phyloP scores from a whole-genome alignment of 768 basidiomycete species.

The Tricholoma bakamatsutake region DNA sequence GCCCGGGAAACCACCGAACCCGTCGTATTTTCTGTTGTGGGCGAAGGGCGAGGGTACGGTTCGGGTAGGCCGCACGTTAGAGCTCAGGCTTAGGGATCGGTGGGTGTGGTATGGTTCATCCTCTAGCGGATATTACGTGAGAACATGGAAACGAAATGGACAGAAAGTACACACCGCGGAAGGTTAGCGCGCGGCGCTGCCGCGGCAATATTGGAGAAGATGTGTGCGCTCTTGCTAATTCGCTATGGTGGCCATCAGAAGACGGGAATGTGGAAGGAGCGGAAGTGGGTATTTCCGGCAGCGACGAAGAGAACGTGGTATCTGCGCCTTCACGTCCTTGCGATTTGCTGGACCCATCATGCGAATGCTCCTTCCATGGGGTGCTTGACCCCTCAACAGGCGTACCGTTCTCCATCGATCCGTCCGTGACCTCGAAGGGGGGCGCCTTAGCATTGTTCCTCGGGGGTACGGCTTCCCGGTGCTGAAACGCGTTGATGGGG shows the following conservation, averaged over 20 bases:
- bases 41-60: slow-evolving; percentile 1
- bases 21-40: slow-evolving; percentile 27
- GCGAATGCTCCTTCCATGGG: background rate
- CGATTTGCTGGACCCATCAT: background rate
- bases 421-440: background rate
- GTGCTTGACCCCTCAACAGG: background rate
- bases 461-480: background rate
- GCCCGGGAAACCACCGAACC: slow-evolving; percentile 44
- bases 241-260: background rate
- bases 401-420: background rate
- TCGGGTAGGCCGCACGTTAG: background rate
- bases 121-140: background rate
- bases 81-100: background rate
- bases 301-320: background rate
- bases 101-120: slow-evolving; percentile 3
- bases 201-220: slow-evolving; percentile 7
- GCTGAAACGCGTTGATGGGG: background rate
- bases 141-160: background rate
- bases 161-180: slow-evolving; percentile 1
- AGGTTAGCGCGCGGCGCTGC: slow-evolving; percentile 3
- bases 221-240: background rate
- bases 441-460: background rate
- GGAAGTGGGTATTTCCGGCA: background rate
- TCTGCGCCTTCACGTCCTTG: background rate
- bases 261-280: background rate